These are phyloP conservation scores for Lathyrus sativus DNA, from an alignment of 306 rosid genomes.

Conservation along the genomic window DNA sequence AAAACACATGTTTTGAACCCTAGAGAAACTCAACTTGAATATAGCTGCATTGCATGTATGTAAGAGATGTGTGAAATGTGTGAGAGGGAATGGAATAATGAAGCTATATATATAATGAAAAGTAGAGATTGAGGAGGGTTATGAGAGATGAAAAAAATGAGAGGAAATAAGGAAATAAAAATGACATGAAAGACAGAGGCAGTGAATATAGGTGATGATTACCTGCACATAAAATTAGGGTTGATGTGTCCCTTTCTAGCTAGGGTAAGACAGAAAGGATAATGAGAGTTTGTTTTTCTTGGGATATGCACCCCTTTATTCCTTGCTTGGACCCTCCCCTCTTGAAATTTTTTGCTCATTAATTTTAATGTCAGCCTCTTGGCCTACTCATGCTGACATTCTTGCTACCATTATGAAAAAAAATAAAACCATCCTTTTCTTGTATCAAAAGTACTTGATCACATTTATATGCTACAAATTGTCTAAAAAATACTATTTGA, in stretches of 20 bases:
- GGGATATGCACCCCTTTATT: slow-evolving; percentile 53
- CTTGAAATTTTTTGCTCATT: slow-evolving; percentile 38
- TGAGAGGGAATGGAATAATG: neutral
- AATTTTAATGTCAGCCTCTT: slow-evolving; percentile 36
- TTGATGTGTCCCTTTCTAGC: slow-evolving; percentile 66
- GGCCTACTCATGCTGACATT: slow-evolving; percentile 36
- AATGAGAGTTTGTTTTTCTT: slow-evolving; percentile 72
- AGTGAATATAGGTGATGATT: slow-evolving; percentile 52
- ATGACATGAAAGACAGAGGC: slow-evolving; percentile 46
- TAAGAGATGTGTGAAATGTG: neutral
- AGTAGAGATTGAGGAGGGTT: slow-evolving; percentile 7
- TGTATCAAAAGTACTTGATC: too few species aligned
- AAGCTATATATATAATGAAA: slow-evolving; percentile 42
- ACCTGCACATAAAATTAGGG: slow-evolving; percentile 55
- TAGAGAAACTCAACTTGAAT: slow-evolving; percentile 15
- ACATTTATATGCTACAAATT: too few species aligned
- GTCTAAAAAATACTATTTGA: too few species aligned
- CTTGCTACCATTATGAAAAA: slow-evolving; percentile 37
- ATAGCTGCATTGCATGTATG: slow-evolving; percentile 34
- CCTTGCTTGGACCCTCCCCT: slow-evolving; percentile 40
- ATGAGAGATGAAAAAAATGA: slow-evolving; percentile 29
- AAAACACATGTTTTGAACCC: too few species aligned
- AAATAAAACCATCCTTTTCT: neutral
- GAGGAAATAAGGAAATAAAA: slow-evolving; percentile 8
- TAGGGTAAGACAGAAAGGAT: slow-evolving; percentile 60